phyloP scores from a whole-genome alignment of 1,284 basidiomycete genomes.

The Trametes sp. region DNA sequence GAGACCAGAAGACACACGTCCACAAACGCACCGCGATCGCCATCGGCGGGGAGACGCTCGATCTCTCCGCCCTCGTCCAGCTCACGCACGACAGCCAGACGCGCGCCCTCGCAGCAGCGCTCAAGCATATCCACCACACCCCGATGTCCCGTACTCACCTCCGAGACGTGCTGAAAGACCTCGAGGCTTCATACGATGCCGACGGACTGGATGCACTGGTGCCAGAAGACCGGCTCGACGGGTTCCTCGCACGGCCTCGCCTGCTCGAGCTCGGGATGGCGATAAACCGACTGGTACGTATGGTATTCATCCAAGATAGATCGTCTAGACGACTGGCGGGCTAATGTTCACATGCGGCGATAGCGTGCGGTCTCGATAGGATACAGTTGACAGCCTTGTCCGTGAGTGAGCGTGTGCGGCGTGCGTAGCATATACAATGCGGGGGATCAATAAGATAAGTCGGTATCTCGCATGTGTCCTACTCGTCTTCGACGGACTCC shows the following conservation, averaged over 20 bases:
- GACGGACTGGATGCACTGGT: slow-evolving; percentile 22
- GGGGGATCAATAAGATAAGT: background rate
- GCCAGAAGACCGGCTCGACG: slow-evolving; percentile 25
- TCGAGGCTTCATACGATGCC: slow-evolving; percentile 9
- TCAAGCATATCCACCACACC: slow-evolving; percentile 15
- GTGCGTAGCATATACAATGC: slow-evolving; percentile 6
- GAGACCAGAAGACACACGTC: slow-evolving; percentile 17
- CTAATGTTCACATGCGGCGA: slow-evolving; percentile 13
- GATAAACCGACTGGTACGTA: slow-evolving; percentile 33
- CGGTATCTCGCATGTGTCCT: background rate
- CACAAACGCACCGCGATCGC: slow-evolving; percentile 28
- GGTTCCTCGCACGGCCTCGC: slow-evolving; percentile 33
- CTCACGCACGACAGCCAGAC: slow-evolving; percentile 35
- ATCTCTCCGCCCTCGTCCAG: slow-evolving; percentile 30
- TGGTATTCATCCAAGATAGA: background rate
- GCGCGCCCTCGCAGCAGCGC: slow-evolving; percentile 27
- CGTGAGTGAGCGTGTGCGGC: slow-evolving; percentile 2
- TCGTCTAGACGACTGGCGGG: background rate
- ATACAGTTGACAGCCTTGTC: slow-evolving; percentile 6
- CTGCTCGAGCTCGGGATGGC: slow-evolving; percentile 35
- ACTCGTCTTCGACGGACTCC: slow-evolving; percentile 30
- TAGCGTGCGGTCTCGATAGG: slow-evolving; percentile 20
- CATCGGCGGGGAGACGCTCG: slow-evolving; percentile 23
- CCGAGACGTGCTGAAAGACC: background rate
- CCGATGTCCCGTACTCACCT: background rate